Conservation (phyloP, 192 early-diverging fungal genomes). For the Coemansia umbellata region DNA sequence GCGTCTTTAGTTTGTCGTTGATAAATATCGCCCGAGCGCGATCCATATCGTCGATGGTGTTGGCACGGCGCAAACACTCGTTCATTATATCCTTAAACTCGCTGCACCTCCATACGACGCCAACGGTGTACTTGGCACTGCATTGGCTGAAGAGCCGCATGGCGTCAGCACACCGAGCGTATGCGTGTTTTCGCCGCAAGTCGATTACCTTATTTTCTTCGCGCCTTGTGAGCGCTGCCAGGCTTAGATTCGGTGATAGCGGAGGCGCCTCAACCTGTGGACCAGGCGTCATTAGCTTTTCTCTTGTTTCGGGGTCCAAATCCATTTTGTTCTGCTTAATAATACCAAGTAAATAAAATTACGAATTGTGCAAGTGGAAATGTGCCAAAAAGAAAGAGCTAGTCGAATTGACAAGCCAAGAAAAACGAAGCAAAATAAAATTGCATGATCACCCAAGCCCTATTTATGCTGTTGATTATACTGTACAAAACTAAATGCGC, state of each 20-base stretch:
- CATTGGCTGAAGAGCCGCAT: constrained; percentile 43
- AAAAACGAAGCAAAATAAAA: too few relatives aligned
- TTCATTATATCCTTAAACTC: constrained; percentile 45
- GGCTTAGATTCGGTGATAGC: constrained; percentile 20
- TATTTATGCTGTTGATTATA: too few relatives aligned
- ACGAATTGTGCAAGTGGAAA: too few relatives aligned
- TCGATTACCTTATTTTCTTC: constrained; percentile 45
- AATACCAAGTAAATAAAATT: background rate
- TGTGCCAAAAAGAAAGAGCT: too few relatives aligned
- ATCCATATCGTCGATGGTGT: constrained; percentile 47
- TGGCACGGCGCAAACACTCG: constrained; percentile 49
- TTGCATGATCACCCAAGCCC: too few relatives aligned
- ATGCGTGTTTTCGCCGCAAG: constrained; percentile 41
- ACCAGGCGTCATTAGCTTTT: constrained; percentile 39
- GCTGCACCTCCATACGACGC: constrained; percentile 46
- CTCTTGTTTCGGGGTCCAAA: constrained; percentile 36
- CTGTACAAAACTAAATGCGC: too few relatives aligned
- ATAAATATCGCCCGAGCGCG: constrained; percentile 33
- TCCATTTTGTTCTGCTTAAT: too few relatives aligned
- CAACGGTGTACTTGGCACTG: constrained; percentile 42
- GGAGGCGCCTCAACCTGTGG: constrained; percentile 34
- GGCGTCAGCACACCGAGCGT: constrained; percentile 21
- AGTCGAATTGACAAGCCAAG: too few relatives aligned
- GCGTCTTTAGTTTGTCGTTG: constrained; percentile 13
- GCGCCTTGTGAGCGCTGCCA: constrained; percentile 37